A percentile compares a stretch with the other conserved stretches of the same genome.
Evolutionary conservation across 495 filamentous ascomycete species (phyloP).

Genomic region (Parmelia sp.): DNA sequence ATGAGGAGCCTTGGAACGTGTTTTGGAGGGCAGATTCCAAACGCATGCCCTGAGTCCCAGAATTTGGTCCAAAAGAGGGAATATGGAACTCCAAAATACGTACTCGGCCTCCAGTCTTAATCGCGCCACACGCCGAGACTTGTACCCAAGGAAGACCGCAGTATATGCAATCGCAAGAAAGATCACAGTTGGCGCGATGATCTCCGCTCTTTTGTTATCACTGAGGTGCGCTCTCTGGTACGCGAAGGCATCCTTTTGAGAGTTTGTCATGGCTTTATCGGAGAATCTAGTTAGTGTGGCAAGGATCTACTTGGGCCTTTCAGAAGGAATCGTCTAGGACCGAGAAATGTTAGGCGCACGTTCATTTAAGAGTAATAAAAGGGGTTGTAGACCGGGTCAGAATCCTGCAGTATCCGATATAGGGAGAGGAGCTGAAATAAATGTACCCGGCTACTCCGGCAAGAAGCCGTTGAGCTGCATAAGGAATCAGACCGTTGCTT

Average conservation of each 20-base stretch:
- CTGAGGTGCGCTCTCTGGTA: not conserved
- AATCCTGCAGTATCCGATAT: not conserved
- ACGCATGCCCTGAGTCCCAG: too few species aligned
- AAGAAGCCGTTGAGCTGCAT: too few species aligned
- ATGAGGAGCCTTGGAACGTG: too few species aligned
- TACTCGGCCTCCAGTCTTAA: not conserved
- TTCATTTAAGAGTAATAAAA: not conserved
- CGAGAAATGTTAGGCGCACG: not conserved
- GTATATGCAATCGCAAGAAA: not conserved
- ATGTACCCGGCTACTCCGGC: not conserved
- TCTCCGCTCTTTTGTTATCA: not conserved
- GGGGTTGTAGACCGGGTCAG: not conserved
- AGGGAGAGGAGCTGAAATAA: not conserved
- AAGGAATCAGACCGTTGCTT: too few species aligned
- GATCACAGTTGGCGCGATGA: conserved; percentile 2
- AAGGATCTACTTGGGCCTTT: not conserved
- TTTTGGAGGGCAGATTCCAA: too few species aligned
- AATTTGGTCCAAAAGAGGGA: too few species aligned
- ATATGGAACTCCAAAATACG: too few species aligned
- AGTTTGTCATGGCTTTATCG: not conserved
- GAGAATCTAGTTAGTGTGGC: not conserved
- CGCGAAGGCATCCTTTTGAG: not conserved
- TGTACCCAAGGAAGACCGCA: not conserved
- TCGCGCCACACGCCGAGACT: not conserved
- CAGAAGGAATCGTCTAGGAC: not conserved